Base-by-base conservation (phyloP, 1,284 basidiomycete species). In the Grifola frondosa region DNA sequence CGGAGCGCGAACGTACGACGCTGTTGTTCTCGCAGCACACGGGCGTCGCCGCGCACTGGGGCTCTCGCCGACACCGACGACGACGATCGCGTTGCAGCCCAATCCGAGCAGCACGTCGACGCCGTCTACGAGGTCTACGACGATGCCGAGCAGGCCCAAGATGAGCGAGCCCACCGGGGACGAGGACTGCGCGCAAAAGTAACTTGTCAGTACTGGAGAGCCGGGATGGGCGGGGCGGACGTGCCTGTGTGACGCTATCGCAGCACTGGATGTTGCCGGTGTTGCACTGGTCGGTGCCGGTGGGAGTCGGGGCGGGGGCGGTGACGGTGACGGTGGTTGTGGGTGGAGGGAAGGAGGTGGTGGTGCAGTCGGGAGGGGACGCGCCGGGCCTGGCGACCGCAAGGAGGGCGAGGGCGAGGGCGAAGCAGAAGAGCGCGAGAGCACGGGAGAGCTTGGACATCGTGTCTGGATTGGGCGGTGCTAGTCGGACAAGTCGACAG, bases 341-440 rank as follows among this genome's bases (percentile, higher is more conserved):
- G n/a, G n/a, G n/a, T n/a, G n/a, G n/a, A n/a, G n/a, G n/a, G n/a
- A n/a, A n/a, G 16, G 28, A 19, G 21, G 39, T 42, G 7, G 43
- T 40, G 2, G 42, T 41, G 19, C 24, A 28, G n/a, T 37, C 29
- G 6, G 43, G 41, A 25, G 49, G 24, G 9, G 44, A 46, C 9
- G 48, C 19, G 15, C 53, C 42, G 15, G 53, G 55, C 30, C 37
- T 53, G 53, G 56, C 56, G 49, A 36, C 51, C 49, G 53, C 56
- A 52, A 54, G 48, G 50, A 50, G 16, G 37, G 50, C 52, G 11
- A 57, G 40, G 23, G 50, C 46, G 25, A 53, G 30, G n/a, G 45
- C 15, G 30, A 51, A 49, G 40, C 49, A 48, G 22, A 54, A 20
- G 8, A 34, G 21, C 30, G 44, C 28, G 43, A 48, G 19, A 43